Conservation (phyloP, 495 filamentous ascomycete species). For the Aspergillus carlsbadensis region DNA sequence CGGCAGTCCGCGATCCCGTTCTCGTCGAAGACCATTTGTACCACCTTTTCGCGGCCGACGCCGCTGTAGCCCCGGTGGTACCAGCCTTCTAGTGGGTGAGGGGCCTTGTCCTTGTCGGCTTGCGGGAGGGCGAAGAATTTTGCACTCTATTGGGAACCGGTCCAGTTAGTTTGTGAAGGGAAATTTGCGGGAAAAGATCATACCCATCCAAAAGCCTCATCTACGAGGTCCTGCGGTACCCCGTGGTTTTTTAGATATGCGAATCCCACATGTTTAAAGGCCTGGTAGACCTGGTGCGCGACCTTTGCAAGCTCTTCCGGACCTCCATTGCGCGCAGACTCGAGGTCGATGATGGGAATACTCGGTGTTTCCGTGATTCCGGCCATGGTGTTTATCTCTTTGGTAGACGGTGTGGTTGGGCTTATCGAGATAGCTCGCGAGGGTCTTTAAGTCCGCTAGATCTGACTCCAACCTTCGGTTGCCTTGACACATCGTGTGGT, state of each 20-base stretch:
- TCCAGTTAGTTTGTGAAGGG: neutral
- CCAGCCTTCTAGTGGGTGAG: neutral
- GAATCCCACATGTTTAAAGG: conserved; percentile 6
- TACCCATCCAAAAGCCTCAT: conserved; percentile 8
- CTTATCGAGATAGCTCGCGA: neutral
- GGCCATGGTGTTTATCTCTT: neutral
- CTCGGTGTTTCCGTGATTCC: neutral
- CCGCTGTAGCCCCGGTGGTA: conserved; percentile 9
- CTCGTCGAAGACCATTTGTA: conserved; percentile 1
- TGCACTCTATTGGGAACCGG: neutral
- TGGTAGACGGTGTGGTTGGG: neutral
- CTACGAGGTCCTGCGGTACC: conserved; percentile 3
- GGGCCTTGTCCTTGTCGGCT: conserved; percentile 2
- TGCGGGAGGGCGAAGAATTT: conserved; percentile 5
- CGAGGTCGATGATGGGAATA: conserved; percentile 7
- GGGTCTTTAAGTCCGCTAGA: neutral
- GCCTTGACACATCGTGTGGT: neutral
- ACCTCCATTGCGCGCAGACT: neutral
- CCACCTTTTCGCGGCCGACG: conserved; percentile 1
- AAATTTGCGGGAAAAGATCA: neutral
- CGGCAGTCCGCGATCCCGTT: neutral
- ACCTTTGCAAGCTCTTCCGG: neutral
- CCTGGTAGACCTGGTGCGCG: conserved; percentile 5
- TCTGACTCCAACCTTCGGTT: neutral
- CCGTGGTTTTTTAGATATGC: conserved; percentile 10